Conservation (phyloP, 495 filamentous ascomycete species). For the Daldinia vernicosa region DNA sequence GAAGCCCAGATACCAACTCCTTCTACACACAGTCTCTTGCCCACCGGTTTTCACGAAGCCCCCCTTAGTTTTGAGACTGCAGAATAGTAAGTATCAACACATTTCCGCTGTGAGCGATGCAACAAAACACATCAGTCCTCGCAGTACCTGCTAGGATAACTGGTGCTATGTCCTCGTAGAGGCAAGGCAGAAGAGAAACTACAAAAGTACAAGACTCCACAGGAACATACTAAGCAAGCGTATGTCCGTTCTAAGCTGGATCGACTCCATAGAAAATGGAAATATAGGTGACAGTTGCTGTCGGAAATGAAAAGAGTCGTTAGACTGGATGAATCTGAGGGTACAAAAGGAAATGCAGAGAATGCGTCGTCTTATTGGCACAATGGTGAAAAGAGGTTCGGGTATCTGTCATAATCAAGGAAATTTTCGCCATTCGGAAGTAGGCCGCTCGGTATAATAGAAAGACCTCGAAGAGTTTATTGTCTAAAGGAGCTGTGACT, state of each 20-base stretch:
- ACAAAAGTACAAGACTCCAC: slow-evolving; percentile 27
- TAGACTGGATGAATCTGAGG: slow-evolving; percentile 33
- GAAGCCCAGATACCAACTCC: slow-evolving; percentile 21
- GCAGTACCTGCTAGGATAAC: neutral
- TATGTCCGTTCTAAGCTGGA: slow-evolving; percentile 11
- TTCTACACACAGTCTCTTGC: slow-evolving; percentile 34
- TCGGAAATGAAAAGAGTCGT: slow-evolving; percentile 30
- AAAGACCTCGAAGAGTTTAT: slow-evolving; percentile 35
- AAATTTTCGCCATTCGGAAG: slow-evolving; percentile 26
- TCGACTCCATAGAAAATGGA: slow-evolving; percentile 10
- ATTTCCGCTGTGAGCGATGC: slow-evolving; percentile 13
- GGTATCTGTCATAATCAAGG: slow-evolving; percentile 48
- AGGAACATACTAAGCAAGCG: slow-evolving; percentile 15
- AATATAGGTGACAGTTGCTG: slow-evolving; percentile 16
- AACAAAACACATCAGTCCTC: slow-evolving; percentile 25
- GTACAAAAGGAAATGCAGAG: slow-evolving; percentile 47
- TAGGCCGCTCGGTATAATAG: slow-evolving; percentile 1
- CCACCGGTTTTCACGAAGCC: slow-evolving; percentile 13
- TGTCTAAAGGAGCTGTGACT: slow-evolving; percentile 51
- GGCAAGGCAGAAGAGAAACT: slow-evolving; percentile 30
- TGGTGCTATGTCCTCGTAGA: slow-evolving; percentile 15
- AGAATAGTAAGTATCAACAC: slow-evolving; percentile 27
- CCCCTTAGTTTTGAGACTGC: slow-evolving; percentile 22
- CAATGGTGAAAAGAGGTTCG: slow-evolving; percentile 32
- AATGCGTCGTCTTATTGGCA: slow-evolving; percentile 32